Evolutionary conservation across 345 rosid genomes (phyloP).

Genomic region (Reutealis trisperma): DNA sequence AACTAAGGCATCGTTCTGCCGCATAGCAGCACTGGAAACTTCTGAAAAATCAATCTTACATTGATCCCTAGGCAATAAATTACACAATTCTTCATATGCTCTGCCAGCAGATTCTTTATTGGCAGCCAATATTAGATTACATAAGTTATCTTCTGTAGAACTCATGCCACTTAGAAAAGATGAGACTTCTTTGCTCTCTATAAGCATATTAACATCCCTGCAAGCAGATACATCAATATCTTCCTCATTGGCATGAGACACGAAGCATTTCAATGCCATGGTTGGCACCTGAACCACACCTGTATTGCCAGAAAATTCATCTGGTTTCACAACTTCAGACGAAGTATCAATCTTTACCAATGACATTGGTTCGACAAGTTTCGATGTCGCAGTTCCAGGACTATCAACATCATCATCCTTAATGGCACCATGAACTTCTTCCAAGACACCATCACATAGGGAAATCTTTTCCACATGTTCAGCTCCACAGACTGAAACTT

Average conservation of each 20-base stretch:
- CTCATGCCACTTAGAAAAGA: conserved; percentile 26
- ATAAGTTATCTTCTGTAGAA: conserved; percentile 39
- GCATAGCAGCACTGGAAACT: conserved; percentile 26
- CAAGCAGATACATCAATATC: conserved; percentile 21
- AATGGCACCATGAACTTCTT: conserved; percentile 35
- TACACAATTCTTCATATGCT: conserved; percentile 57
- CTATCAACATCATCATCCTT: conserved; percentile 62
- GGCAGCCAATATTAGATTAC: conserved; percentile 45
- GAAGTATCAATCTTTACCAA: conserved; percentile 29
- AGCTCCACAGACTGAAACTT: conserved; percentile 42
- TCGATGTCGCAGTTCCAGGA: conserved; percentile 71
- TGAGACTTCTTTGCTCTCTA: conserved; percentile 26
- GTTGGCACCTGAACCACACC: conserved; percentile 24
- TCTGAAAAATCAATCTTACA: conserved; percentile 33
- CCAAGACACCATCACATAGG: conserved; percentile 40
- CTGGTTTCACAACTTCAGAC: conserved; percentile 26
- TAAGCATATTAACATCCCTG: conserved; percentile 21
- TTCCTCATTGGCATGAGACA: conserved; percentile 23
- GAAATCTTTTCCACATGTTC: conserved; percentile 33
- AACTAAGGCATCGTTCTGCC: conserved; percentile 40
- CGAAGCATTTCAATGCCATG: conserved; percentile 13
- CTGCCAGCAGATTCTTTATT: conserved; percentile 62
- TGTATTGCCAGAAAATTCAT: conserved; percentile 31
- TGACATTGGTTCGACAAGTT: conserved; percentile 42
- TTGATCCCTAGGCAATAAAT: conserved; percentile 47